Evolutionary conservation across 306 rosid species (phyloP).

Genomic region (Pterocarpus santalinus): DNA sequence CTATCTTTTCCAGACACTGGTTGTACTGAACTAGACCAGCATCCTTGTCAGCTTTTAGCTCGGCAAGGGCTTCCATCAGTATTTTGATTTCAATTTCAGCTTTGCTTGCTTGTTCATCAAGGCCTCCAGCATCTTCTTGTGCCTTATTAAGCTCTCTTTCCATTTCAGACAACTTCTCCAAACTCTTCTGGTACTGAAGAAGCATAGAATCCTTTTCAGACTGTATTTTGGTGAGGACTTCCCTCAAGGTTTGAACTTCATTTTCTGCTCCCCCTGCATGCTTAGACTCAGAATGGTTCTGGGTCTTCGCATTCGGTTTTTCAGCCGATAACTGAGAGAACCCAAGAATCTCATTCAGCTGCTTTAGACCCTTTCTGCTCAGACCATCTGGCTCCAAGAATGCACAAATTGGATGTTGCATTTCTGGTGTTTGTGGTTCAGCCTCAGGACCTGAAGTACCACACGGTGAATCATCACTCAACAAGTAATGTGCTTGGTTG

Average conservation of each 20-base stretch:
- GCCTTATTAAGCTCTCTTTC: conserved; percentile 71
- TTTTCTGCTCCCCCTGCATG: conserved; percentile 63
- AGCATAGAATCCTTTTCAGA: conserved; percentile 78
- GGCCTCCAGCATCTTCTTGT: conserved; percentile 69
- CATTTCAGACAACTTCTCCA: conserved; percentile 74
- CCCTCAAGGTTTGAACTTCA: conserved; percentile 74
- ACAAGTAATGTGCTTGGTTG: conserved; percentile 69
- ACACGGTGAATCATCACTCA: conserved; percentile 72
- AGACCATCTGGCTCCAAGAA: conserved; percentile 57
- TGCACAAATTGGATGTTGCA: conserved; percentile 60
- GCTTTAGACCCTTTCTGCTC: conserved; percentile 80
- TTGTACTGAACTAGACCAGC: conserved; percentile 73
- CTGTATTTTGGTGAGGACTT: conserved; percentile 68
- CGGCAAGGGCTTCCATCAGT: conserved; percentile 77
- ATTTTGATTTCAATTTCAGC: conserved; percentile 85
- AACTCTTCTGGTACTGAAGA: conserved; percentile 74
- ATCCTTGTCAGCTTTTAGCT: conserved; percentile 74
- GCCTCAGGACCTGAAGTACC: conserved; percentile 65
- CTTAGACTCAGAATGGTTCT: conserved; percentile 58
- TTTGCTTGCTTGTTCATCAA: conserved; percentile 85
- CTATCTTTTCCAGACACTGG: conserved; percentile 76
- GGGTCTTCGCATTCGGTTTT: conserved; percentile 57
- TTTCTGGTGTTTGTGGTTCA: conserved; percentile 71
- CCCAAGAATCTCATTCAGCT: conserved; percentile 67
- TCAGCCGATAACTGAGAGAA: conserved; percentile 56